Conservation (phyloP, 1,139 yeast genomes). For the Taphrina confusa region DNA sequence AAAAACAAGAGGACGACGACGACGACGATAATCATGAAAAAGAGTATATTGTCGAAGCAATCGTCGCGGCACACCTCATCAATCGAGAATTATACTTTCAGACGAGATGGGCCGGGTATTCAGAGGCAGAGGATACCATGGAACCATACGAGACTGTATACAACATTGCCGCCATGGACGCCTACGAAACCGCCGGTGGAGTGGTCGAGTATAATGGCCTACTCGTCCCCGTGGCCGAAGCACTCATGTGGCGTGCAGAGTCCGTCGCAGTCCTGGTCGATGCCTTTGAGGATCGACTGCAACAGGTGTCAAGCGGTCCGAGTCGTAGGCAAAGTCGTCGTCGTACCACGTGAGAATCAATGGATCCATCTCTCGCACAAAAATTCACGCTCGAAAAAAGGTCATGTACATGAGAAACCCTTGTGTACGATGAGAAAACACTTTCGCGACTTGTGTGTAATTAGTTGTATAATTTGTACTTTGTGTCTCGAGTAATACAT, state of each 20-base stretch:
- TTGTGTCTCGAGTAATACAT: background rate
- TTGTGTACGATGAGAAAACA: too few relatives aligned
- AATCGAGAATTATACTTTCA: background rate
- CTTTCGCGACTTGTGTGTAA: too few relatives aligned
- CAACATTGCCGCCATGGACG: conserved; percentile 1
- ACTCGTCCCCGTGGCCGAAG: background rate
- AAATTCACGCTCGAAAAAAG: too few relatives aligned
- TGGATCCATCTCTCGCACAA: too few relatives aligned
- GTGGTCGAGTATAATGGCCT: background rate
- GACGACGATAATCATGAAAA: background rate
- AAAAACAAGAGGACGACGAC: background rate
- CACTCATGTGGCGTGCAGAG: background rate
- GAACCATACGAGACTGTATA: background rate
- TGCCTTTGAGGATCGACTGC: background rate
- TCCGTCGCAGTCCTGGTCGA: background rate
- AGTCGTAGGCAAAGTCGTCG: background rate
- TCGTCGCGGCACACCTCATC: background rate
- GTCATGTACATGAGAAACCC: too few relatives aligned
- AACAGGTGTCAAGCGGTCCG: background rate
- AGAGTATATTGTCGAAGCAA: background rate
- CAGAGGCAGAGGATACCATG: background rate
- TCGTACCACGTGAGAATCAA: too few relatives aligned
- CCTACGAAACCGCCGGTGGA: background rate
- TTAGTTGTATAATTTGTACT: too few relatives aligned
- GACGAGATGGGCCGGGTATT: conserved; percentile 8